Evolutionary conservation across 1,139 yeast genomes (phyloP), one percentile per base, ranked within the genome.

Genomic region (Keqinozyma sinolaborantium): DNA sequence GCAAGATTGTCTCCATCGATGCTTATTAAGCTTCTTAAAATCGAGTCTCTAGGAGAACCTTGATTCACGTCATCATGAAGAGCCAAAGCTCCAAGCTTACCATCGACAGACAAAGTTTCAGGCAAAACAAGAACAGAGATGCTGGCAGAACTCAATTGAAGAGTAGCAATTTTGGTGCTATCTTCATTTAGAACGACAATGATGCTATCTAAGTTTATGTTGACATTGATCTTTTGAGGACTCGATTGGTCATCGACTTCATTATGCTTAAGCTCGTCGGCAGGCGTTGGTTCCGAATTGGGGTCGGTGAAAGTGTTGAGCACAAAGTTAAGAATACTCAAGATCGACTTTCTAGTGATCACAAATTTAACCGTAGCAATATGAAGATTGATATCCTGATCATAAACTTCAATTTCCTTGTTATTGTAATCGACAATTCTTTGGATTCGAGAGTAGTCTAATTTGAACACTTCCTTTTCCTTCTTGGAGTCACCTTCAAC

Each of bases 281-380:
- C 80, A 1, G 86, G 83, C 1, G 77, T 61, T 18, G 75, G 80
- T 11, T 73, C 77, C 0, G 90, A 86, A 41, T 77, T 69, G 0
- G 88, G 90, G 54, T 81, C 84, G 0, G 96, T 83, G 51, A 92
- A 92, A 0, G 97, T 92, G 29, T 90, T 85, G 49, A 90, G 67
- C 3, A 83, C 66, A 52, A 83, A 94, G 54, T 88, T 94, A 42
- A 92, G 60, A 11, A 92, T 61, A 3, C 95, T 83, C 42, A 92
- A 67, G 16, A 85, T 61, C 1, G 95, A 83, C 47, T 78, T 83
- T 31, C 97, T 78, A 0, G 95, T 78, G 8, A 90, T 61, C 2
- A 85, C 83, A 31, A 86, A 71, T 41, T 80, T 79, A 35, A 94
- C 73, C 7, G 95, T 87, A 0, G 96, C 90, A 53, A 94, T 70